These are phyloP conservation scores for Ceratobasidium papillatum DNA, from an alignment of 1,284 basidiomycete species.

Conservation along the genomic window DNA sequence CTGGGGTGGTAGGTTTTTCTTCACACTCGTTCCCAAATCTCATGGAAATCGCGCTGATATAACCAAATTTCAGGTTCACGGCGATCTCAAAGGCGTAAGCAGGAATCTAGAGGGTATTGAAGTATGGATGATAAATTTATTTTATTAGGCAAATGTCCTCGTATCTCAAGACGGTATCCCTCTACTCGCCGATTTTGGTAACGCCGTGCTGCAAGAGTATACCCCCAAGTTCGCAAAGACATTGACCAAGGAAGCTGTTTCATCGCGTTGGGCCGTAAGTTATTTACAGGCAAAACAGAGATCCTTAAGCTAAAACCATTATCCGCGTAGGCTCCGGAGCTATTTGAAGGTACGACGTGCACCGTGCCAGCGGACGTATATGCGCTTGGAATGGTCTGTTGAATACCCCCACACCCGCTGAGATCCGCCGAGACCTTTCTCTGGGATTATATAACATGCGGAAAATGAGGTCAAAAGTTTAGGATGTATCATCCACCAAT, in stretches of 20 bases:
- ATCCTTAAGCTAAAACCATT: too few relatives aligned
- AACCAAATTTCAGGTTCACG: constrained; percentile 11
- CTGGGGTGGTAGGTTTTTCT: too few relatives aligned
- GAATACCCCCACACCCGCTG: not conserved
- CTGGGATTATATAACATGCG: too few relatives aligned
- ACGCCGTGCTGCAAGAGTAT: not conserved
- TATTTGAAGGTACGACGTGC: not conserved
- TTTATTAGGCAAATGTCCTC: not conserved
- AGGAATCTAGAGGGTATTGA: too few relatives aligned
- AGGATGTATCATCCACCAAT: too few relatives aligned
- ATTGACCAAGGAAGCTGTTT: not conserved
- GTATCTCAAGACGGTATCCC: not conserved
- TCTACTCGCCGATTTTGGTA: constrained; percentile 7
- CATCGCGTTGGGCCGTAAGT: not conserved
- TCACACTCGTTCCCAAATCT: too few relatives aligned
- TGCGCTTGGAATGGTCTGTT: not conserved
- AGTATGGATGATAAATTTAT: not conserved
- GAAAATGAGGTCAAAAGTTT: not conserved
- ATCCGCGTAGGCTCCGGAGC: not conserved
- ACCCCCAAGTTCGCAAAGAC: not conserved
- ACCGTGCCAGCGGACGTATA: not conserved
- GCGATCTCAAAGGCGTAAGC: constrained; percentile 4
- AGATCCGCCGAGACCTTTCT: too few relatives aligned
- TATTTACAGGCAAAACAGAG: not conserved
- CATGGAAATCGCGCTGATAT: too few relatives aligned